These are phyloP conservation scores for Plantago elongata DNA, from an alignment of 257 asterid species.

Conservation along the genomic window DNA sequence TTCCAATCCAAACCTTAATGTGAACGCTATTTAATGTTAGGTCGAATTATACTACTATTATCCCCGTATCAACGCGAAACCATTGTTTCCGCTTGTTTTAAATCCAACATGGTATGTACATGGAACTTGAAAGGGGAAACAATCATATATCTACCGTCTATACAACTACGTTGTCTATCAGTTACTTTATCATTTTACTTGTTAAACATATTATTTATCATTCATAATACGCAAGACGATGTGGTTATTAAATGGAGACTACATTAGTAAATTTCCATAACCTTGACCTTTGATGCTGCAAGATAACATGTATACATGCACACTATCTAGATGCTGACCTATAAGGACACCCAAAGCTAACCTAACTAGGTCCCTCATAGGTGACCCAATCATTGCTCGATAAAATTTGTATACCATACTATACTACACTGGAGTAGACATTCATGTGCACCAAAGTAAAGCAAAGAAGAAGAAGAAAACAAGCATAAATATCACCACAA, in stretches of 20 bases:
- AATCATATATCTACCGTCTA: too few relatives aligned
- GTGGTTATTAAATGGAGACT: background rate
- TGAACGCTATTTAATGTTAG: too few relatives aligned
- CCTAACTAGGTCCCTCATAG: constrained; percentile 31
- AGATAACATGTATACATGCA: constrained; percentile 1
- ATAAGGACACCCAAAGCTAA: constrained; percentile 20
- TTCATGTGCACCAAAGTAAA: constrained; percentile 21
- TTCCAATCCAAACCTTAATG: too few relatives aligned
- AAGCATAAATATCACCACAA: constrained; percentile 17
- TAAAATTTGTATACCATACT: constrained; percentile 10
- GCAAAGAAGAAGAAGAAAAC: constrained; percentile 4
- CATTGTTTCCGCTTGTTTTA: too few relatives aligned
- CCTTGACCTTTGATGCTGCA: background rate
- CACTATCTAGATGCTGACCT: constrained; percentile 2
- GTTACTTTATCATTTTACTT: too few relatives aligned
- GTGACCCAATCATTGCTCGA: constrained; percentile 48
- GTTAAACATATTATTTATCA: too few relatives aligned
- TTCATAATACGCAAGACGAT: too few relatives aligned
- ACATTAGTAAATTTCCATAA: background rate
- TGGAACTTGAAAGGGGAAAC: too few relatives aligned
- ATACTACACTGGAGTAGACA: constrained; percentile 12
- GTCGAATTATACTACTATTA: too few relatives aligned
- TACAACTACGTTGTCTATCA: too few relatives aligned
- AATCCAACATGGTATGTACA: too few relatives aligned
- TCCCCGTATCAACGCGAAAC: too few relatives aligned